Conservation (phyloP, 306 rosid species). For the Spatholobus suberectus region DNA sequence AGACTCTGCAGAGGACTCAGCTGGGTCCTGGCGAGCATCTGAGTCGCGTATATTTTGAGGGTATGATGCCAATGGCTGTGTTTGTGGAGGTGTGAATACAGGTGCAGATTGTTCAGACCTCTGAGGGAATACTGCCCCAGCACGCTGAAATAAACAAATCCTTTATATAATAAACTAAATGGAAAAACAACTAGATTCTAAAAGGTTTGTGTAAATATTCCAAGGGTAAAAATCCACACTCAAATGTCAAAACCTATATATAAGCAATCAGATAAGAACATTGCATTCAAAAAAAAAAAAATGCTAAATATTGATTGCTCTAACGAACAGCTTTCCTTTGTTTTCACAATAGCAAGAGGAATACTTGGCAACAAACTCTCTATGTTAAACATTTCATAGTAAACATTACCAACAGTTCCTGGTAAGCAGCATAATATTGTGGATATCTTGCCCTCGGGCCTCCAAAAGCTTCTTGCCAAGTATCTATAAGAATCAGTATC, state of each 20-base stretch:
- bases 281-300: conserved; percentile 8
- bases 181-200: not conserved
- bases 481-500: conserved; percentile 86
- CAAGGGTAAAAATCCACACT: conserved; percentile 3
- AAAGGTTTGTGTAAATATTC: not conserved
- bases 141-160: conserved; percentile 71
- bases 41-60: conserved; percentile 72
- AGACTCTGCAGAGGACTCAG: conserved; percentile 79
- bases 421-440: conserved; percentile 93
- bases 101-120: conserved; percentile 87
- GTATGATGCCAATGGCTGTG: conserved; percentile 83
- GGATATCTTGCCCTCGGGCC: conserved; percentile 99
- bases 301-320: conserved; percentile 13
- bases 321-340: not conserved
- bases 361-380: not conserved
- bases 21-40: conserved; percentile 58
- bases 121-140: conserved; percentile 95
- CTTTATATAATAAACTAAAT: conserved; percentile 6
- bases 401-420: conserved; percentile 82
- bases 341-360: not conserved
- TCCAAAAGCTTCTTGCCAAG: conserved; percentile 99
- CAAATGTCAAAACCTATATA: not conserved
- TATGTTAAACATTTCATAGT: not conserved
- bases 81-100: conserved; percentile 93
- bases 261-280: conserved; percentile 11